Evolutionary conservation across 495 filamentous ascomycete genomes (phyloP).

Genomic region (Aeminium ludgeri): DNA sequence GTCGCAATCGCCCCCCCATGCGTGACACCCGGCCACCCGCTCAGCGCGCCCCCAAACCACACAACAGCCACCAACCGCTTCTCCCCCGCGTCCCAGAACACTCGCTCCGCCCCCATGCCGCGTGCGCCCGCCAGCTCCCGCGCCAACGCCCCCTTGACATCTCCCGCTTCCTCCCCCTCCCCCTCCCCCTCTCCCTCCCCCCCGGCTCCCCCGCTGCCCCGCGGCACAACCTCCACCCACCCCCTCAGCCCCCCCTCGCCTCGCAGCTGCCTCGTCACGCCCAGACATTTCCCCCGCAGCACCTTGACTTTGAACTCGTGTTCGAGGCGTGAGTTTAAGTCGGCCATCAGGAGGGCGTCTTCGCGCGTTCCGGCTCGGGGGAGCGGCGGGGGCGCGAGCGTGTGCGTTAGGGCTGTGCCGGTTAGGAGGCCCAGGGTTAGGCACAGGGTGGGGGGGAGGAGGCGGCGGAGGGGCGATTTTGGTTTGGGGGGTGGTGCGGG

Average conservation of each 20-base stretch:
- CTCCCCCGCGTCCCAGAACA: constrained; percentile 36
- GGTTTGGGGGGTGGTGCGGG: too few relatives aligned
- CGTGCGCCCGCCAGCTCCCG: constrained; percentile 16
- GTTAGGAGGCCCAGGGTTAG: constrained; percentile 6
- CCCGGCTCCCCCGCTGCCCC: too few relatives aligned
- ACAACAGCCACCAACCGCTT: constrained; percentile 37
- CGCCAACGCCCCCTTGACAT: constrained; percentile 6
- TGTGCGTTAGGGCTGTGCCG: constrained; percentile 11
- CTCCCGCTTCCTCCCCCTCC: background rate
- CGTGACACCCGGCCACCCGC: constrained; percentile 60
- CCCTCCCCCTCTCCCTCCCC: background rate
- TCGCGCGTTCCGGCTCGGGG: constrained; percentile 17
- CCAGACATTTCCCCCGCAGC: constrained; percentile 15
- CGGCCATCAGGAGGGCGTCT: constrained; percentile 17
- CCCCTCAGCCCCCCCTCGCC: constrained; percentile 16
- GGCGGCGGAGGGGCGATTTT: too few relatives aligned
- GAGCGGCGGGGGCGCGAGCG: constrained; percentile 16
- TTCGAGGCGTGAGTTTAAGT: constrained; percentile 19
- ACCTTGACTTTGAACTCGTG: constrained; percentile 21
- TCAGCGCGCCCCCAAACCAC: constrained; percentile 42
- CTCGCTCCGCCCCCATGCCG: constrained; percentile 20
- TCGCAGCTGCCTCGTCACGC: constrained; percentile 9
- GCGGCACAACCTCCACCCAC: constrained; percentile 14
- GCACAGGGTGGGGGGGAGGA: too few relatives aligned
- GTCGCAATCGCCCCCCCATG: constrained; percentile 64